phyloP scores from a whole-genome alignment of 345 rosid species.

The Mangifera indica region DNA sequence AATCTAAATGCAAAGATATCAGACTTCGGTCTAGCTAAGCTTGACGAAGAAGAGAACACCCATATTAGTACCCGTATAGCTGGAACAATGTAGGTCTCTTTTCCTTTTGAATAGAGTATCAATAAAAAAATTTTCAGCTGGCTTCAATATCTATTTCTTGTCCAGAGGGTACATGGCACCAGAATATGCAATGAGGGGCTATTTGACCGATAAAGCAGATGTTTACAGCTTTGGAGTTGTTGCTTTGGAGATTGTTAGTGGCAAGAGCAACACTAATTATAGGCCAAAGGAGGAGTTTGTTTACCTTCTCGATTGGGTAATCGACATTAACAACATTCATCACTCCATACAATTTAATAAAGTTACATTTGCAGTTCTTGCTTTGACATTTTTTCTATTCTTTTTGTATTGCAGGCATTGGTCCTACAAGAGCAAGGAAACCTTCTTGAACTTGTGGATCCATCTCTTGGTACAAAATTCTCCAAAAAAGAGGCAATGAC shows the following conservation, averaged over 20 bases:
- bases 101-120: no score
- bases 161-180: constrained; percentile 98
- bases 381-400: neutral
- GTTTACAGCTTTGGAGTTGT: constrained; percentile 92
- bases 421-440: constrained; percentile 94
- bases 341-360: no score
- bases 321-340: neutral
- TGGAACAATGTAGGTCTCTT: constrained; percentile 56
- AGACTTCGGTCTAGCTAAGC: constrained; percentile 71
- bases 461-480: constrained; percentile 52
- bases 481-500: constrained; percentile 60
- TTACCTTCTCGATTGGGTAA: constrained; percentile 93
- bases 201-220: constrained; percentile 92
- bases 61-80: constrained; percentile 74
- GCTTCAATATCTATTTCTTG: neutral
- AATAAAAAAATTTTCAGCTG: no score
- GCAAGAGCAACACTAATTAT: constrained; percentile 93
- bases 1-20: constrained; percentile 66
- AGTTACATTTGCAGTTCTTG: neutral
- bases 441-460: constrained; percentile 82
- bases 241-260: constrained; percentile 77
- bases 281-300: constrained; percentile 94
- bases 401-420: constrained; percentile 62
- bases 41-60: constrained; percentile 70
- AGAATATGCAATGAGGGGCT: constrained; percentile 97